phyloP scores from a whole-genome alignment of 208 protist species.

The Kentomonas sorsogonicus region DNA sequence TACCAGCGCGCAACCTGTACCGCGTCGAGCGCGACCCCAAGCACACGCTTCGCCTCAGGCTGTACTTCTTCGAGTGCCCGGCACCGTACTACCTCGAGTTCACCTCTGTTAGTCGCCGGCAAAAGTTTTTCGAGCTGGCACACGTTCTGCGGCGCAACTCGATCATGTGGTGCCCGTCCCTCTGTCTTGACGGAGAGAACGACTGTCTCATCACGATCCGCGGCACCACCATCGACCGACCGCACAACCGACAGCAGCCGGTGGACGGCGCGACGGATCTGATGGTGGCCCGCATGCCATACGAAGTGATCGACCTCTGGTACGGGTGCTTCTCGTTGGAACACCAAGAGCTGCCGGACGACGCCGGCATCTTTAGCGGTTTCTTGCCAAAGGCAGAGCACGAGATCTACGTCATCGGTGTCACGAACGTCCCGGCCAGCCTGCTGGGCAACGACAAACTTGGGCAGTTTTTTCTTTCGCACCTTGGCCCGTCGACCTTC shows the following conservation, averaged over 20 bases:
- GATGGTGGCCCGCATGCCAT: constrained; percentile 63
- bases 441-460: constrained; percentile 46
- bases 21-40: constrained; percentile 50
- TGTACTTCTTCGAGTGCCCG: constrained; percentile 68
- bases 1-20: constrained; percentile 42
- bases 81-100: constrained; percentile 76
- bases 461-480: constrained; percentile 44
- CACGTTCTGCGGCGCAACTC: constrained; percentile 54
- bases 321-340: constrained; percentile 73
- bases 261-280: constrained; percentile 50
- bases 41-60: constrained; percentile 35
- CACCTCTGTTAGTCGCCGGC: constrained; percentile 33
- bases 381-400: constrained; percentile 63
- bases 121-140: constrained; percentile 69
- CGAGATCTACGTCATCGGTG: constrained; percentile 69
- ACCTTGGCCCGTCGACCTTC: constrained; percentile 38
- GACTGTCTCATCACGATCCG: constrained; percentile 53
- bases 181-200: constrained; percentile 50
- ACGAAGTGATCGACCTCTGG: constrained; percentile 80
- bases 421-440: constrained; percentile 43
- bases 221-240: constrained; percentile 64
- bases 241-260: constrained; percentile 11
- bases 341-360: constrained; percentile 32
- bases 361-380: constrained; percentile 41
- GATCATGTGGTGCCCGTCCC: constrained; percentile 69